phyloP scores from a whole-genome alignment of 1,139 yeast genomes.

The Yueomyces sp. region DNA sequence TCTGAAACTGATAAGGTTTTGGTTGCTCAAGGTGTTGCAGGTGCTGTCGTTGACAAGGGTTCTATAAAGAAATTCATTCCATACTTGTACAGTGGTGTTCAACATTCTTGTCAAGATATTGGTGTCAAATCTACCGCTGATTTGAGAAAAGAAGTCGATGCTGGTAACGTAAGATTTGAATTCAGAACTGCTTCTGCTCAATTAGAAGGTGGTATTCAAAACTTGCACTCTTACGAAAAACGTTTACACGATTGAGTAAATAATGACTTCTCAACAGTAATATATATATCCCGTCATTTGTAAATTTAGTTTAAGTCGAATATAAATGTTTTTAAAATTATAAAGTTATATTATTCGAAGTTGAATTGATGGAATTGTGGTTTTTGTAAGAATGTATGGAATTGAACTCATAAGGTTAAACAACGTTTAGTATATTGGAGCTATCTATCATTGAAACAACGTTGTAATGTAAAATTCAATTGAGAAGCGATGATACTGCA shows the following conservation, averaged over 20 bases:
- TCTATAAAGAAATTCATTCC: slow-evolving; percentile 89
- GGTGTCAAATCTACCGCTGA: slow-evolving; percentile 62
- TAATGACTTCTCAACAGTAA: no score
- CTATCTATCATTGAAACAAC: no score
- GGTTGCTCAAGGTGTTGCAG: slow-evolving; percentile 99
- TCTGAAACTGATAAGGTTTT: slow-evolving; percentile 90
- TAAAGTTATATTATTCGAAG: no score
- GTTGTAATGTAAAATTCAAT: no score
- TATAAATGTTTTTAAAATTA: no score
- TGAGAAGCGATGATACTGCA: no score
- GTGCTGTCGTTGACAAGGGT: slow-evolving; percentile 94
- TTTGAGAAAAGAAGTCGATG: slow-evolving; percentile 52
- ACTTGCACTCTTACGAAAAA: slow-evolving; percentile 93
- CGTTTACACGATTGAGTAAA: slow-evolving; percentile 67
- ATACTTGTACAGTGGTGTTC: slow-evolving; percentile 87
- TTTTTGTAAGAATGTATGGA: no score
- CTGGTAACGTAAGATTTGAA: slow-evolving; percentile 80
- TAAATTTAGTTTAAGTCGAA: no score
- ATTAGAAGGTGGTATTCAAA: slow-evolving; percentile 97
- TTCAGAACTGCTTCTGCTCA: slow-evolving; percentile 98
- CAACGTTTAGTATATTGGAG: no score
- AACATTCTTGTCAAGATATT: slow-evolving; percentile 97
- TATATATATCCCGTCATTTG: no score
- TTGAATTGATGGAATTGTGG: no score
- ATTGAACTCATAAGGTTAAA: no score